Percentiles rank a stretch among this genome's conserved stretches.
Evolutionary conservation across 1,284 basidiomycete genomes (phyloP).

Genomic region (Microbotryum silenes-acaulis): DNA sequence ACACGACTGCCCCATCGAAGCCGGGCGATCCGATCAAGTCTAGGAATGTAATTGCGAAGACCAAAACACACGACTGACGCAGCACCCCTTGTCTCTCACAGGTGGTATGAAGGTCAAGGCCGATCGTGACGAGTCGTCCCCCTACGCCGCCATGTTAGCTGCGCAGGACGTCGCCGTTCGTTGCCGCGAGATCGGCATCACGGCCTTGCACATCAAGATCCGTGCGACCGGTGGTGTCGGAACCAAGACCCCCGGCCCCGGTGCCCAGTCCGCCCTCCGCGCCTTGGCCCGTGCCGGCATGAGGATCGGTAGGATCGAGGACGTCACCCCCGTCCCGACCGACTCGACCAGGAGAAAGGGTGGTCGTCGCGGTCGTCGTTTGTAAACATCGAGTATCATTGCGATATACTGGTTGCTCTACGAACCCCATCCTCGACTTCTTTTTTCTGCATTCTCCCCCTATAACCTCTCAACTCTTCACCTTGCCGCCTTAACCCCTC

Average conservation of each 20-base stretch:
- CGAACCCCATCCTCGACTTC: too few species aligned
- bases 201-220: conserved; percentile 94
- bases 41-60: too few species aligned
- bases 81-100: conserved; percentile 35
- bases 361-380: conserved; percentile 99
- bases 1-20: too few species aligned
- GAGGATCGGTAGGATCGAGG: conserved; percentile 79
- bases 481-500: too few species aligned
- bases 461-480: too few species aligned
- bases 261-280: conserved; percentile 95
- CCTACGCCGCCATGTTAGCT: conserved; percentile 98
- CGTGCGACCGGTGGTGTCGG: conserved; percentile 97
- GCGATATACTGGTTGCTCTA: too few species aligned
- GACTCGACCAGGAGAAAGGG: conserved; percentile 98
- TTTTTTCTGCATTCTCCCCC: too few species aligned
- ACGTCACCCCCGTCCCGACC: conserved; percentile 91
- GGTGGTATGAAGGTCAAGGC: conserved; percentile 99
- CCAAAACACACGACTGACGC: too few species aligned
- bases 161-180: conserved; percentile 54
- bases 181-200: conserved; percentile 98
- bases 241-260: conserved; percentile 97
- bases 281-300: conserved; percentile 97
- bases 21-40: too few species aligned
- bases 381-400: conserved; percentile 44
- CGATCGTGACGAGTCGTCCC: conserved; percentile 98